These are phyloP conservation scores for Pseudozyma thailandica DNA, from an alignment of 1,284 basidiomycete genomes.

Conservation along the genomic window DNA sequence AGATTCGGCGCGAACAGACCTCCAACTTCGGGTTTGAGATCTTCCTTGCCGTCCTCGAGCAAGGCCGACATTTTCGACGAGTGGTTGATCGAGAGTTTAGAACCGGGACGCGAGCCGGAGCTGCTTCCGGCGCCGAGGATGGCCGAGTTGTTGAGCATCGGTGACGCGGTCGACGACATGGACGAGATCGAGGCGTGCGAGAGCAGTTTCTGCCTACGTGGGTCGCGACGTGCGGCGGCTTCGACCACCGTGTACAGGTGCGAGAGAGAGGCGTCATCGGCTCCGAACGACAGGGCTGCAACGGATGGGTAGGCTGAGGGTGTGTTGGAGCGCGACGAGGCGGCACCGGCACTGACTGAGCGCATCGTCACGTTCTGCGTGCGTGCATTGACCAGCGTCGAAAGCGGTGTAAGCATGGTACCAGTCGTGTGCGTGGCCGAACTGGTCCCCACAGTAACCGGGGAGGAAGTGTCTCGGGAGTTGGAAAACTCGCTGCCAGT, in stretches of 20 bases:
- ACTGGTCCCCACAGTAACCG: constrained; percentile 38
- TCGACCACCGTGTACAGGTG: constrained; percentile 61
- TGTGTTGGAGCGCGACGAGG: constrained; percentile 19
- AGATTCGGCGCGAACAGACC: constrained; percentile 49
- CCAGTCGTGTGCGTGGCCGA: constrained; percentile 43
- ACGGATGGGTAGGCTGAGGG: constrained; percentile 26
- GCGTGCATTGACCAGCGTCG: constrained; percentile 19
- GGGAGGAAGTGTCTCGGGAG: constrained; percentile 40
- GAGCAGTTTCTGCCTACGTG: constrained; percentile 23
- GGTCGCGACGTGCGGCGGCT: constrained; percentile 53
- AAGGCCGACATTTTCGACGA: constrained; percentile 1
- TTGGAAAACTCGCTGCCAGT: constrained; percentile 35
- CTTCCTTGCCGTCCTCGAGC: constrained; percentile 24
- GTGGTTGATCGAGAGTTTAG: constrained; percentile 20
- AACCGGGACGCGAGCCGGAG: constrained; percentile 18
- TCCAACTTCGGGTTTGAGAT: constrained; percentile 37
- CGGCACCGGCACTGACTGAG: constrained; percentile 10
- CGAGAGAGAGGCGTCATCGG: constrained; percentile 50
- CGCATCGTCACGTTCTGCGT: constrained; percentile 6
- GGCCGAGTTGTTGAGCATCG: constrained; percentile 8
- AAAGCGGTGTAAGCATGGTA: constrained; percentile 49
- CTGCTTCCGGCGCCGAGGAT: constrained; percentile 5
- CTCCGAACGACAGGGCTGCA: constrained; percentile 32
- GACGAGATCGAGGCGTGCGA: constrained; percentile 33
- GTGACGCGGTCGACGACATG: constrained; percentile 9